These are phyloP conservation scores for Penicillium longicatenatum DNA, from an alignment of 495 filamentous ascomycete species.

Conservation along the genomic window DNA sequence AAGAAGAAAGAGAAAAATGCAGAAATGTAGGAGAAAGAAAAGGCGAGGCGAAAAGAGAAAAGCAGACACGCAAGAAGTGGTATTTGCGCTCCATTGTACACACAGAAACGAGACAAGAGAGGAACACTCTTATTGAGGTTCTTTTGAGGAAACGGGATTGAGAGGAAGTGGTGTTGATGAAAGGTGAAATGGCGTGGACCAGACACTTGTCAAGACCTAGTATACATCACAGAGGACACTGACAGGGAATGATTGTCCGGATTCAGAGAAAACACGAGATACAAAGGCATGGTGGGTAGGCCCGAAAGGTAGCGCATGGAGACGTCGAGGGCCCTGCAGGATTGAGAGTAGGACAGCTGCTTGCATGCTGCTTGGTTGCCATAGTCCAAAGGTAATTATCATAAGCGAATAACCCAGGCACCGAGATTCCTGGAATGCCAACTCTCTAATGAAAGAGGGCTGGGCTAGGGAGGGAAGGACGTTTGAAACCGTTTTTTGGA, in stretches of 20 bases:
- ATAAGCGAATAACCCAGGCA: neutral
- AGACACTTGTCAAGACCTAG: neutral
- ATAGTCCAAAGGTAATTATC: neutral
- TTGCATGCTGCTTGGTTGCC: neutral
- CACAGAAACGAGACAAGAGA: slow-evolving; percentile 23
- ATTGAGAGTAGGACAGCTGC: neutral
- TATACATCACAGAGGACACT: slow-evolving; percentile 5
- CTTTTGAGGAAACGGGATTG: slow-evolving; percentile 9
- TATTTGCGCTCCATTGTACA: slow-evolving; percentile 56
- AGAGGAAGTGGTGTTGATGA: slow-evolving; percentile 2
- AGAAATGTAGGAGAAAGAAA: slow-evolving; percentile 13
- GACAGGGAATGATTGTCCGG: neutral
- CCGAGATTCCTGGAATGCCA: neutral
- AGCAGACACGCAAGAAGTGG: slow-evolving; percentile 38
- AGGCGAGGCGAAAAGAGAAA: slow-evolving; percentile 13
- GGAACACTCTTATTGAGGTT: slow-evolving; percentile 9
- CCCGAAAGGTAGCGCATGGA: neutral
- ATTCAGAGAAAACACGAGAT: neutral
- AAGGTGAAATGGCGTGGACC: neutral
- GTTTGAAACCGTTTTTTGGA: neutral
- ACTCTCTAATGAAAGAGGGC: neutral
- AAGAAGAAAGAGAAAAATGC: slow-evolving; percentile 24
- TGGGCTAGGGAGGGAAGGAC: neutral
- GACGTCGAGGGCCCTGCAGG: neutral
- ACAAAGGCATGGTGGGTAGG: neutral